These are phyloP conservation scores for Aspergillus chevalieri DNA, from an alignment of 2,329 filamentous ascomycete genomes.

Conservation along the genomic window DNA sequence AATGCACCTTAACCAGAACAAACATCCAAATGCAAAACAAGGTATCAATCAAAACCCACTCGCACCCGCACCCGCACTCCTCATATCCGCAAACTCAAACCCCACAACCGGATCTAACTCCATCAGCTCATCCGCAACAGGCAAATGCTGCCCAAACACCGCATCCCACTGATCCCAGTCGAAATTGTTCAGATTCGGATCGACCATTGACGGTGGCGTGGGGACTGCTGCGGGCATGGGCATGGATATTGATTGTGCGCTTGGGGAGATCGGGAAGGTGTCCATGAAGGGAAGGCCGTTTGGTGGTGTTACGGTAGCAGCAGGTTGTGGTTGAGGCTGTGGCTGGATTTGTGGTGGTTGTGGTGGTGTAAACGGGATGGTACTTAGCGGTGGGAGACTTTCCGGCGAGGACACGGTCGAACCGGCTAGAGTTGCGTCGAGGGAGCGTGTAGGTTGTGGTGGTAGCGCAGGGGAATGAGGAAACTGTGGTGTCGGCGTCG, in stretches of 20 bases:
- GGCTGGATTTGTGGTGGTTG: not conserved
- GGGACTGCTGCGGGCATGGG: slow-evolving; percentile 13
- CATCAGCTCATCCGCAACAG: slow-evolving; percentile 39
- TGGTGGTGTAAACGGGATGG: slow-evolving; percentile 6
- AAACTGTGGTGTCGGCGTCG: slow-evolving; percentile 8
- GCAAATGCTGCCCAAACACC: slow-evolving; percentile 42
- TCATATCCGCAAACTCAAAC: slow-evolving; percentile 27
- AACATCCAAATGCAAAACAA: not conserved
- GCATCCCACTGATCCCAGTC: slow-evolving; percentile 47
- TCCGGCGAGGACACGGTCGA: slow-evolving; percentile 13
- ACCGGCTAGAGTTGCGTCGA: slow-evolving; percentile 5
- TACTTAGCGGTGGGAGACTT: slow-evolving; percentile 6
- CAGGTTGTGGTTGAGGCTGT: not conserved
- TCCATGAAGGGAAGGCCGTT: slow-evolving; percentile 16
- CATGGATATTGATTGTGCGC: slow-evolving; percentile 1
- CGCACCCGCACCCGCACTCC: slow-evolving; percentile 2
- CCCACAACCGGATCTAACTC: slow-evolving; percentile 35
- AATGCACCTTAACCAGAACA: too few relatives aligned
- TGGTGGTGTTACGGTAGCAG: slow-evolving; percentile 1
- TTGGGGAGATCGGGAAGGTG: slow-evolving; percentile 11
- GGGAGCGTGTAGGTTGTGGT: slow-evolving; percentile 2
- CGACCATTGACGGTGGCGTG: slow-evolving; percentile 33
- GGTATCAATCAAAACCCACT: not conserved
- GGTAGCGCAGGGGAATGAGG: slow-evolving; percentile 6
- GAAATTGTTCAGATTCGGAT: slow-evolving; percentile 40